phyloP scores from a whole-genome alignment of 2,329 filamentous ascomycete species.

The Claviceps pazoutovae region DNA sequence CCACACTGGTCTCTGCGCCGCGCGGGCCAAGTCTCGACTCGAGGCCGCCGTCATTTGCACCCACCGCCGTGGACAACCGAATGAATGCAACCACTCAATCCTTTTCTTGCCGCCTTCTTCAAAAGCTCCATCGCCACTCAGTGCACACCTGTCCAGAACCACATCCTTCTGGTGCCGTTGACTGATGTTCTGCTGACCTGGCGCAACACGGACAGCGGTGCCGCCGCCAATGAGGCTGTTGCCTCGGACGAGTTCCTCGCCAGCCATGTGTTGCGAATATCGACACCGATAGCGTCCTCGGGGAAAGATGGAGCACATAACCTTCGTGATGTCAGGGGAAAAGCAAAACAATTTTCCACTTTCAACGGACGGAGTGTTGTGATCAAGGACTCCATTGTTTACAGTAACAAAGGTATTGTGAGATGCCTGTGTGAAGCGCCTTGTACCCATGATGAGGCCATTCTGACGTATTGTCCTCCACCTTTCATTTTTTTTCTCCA shows the following conservation, averaged over 20 bases:
- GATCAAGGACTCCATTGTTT: constrained; percentile 83
- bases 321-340: constrained; percentile 74
- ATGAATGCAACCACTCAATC: constrained; percentile 93
- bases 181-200: constrained; percentile 82
- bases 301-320: constrained; percentile 45
- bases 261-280: constrained; percentile 89
- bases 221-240: constrained; percentile 64
- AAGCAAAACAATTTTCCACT: constrained; percentile 88
- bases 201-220: constrained; percentile 75
- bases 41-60: constrained; percentile 16
- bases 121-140: constrained; percentile 84
- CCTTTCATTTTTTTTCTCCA: constrained; percentile 21
- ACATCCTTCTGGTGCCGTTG: constrained; percentile 84
- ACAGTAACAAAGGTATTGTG: constrained; percentile 78
- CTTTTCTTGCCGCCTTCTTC: constrained; percentile 97
- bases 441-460: neutral
- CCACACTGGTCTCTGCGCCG: neutral
- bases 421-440: neutral
- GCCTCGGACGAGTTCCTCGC: constrained; percentile 87
- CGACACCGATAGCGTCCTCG: constrained; percentile 36
- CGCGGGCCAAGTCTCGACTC: constrained; percentile 8
- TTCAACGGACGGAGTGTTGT: constrained; percentile 87
- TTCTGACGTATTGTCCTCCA: neutral
- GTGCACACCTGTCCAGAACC: constrained; percentile 81
- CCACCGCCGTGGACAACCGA: constrained; percentile 18